Evolutionary conservation across 2,329 filamentous ascomycete species (phyloP), one percentile per base, ranked within the genome.

Genomic region (Periconia sp.): DNA sequence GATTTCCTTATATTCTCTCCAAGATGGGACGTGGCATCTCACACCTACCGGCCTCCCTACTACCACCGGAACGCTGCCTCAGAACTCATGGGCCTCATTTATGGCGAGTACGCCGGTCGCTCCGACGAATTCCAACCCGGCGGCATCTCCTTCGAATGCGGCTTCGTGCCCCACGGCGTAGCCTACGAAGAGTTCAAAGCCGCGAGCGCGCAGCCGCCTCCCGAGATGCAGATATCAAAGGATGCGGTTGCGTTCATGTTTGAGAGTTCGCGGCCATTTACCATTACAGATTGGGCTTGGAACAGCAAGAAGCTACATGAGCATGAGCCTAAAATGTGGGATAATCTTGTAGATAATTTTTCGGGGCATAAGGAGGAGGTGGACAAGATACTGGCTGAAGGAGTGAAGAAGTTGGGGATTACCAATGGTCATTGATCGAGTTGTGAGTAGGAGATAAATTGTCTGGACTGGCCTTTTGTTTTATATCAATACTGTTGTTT

Each of bases 1-100:
- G 83, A 86, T 56, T 85, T 86, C 56, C 78, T 85, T 23, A 83
- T 85, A 55, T 86, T 86, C 66, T 80, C 81, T 7, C 82, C 83
- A 0, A 76, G 83, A 43, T 86, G 83, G 83, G 73, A 84, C 17
- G 82, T 85, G 0, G 77, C 17, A 2, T 35, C 31, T 17, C 47
- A 53, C 36, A 57, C 49, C 1, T 66, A 65, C 47, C 63, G 61
- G 4, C 62, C 83, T 76, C 15, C 83, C 76, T 7, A 81, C 78
- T 86, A 83, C 61, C 83, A 86, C 62, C 80, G 83, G 22, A 86
- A 86, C 59, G 81, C 75, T 25, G 84, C 84, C 73, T 82, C 80
- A 0, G 83, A 86, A 62, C 84, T 86, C 59, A 85, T 86, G 82
- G 82, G 83, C 5, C 61, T 85, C 50, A 84, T 86, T 38, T 71